Evolutionary conservation across 345 rosid species (phyloP), one percentile per base, ranked within the genome.

Genomic region (Rhizophora mangle): DNA sequence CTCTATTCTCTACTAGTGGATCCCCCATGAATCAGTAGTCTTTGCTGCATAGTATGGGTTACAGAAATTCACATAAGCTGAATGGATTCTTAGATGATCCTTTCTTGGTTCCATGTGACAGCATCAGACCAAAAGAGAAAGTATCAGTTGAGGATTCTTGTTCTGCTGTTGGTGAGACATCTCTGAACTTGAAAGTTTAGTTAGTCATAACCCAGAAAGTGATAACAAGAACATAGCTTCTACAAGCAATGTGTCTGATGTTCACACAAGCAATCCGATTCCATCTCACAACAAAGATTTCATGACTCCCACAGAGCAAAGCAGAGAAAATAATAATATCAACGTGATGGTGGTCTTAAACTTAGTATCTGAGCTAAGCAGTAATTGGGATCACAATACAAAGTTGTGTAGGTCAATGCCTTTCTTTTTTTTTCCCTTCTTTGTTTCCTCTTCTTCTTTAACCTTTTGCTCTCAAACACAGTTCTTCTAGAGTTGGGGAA

Each of bases 281-380:
- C 74, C 73, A 37, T 68, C 37, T 60, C 68, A 65, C 54, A 31
- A 51, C 16, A 34, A 54, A 34, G 72, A 70, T 20, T 55, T 76
- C 61, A 63, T 83, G 46, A 60, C 75, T 70, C 74, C 72, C 13
- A 62, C 80, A 10, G 13, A 9, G 51, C 75, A 78, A 70, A 77
- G 74, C 81, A 70, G 75, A 67, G 80, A 93, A 84, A 97, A 93
- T 76, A 91, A 91, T 76, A 91, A 86, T 78, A 88, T 91, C 70
- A 94, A 94, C 77, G 85, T 91, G 66, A 91, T 86, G 89, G 98
- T 91, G 73, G 10, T 34, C 37, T 34, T 34, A 34, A 34, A 34
- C 9, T 34, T 34, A 34, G 10, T 34, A 34, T 9, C 8, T 34
- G 8, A 34, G 37, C 37, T 7, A 8, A 34, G 60, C 65, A 61